Base-by-base conservation (phyloP, 2,329 filamentous ascomycete genomes). In the Lachnellula suecica region DNA sequence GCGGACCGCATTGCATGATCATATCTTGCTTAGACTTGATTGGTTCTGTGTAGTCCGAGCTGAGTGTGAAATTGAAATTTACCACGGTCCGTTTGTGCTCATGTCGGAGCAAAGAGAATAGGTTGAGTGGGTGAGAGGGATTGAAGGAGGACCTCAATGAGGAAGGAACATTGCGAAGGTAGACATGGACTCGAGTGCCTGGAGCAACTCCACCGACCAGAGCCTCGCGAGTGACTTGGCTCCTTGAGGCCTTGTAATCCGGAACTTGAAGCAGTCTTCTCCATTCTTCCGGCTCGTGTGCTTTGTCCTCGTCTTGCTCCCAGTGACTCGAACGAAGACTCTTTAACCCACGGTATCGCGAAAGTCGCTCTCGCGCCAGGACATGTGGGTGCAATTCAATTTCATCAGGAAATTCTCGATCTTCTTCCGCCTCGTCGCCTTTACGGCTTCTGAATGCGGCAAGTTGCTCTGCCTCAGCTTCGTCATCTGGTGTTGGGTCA, bases 401-500 rank as follows among this genome's bases (percentile, higher is more conserved):
- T 71, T 99, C 94, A 60, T 99, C 94, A 0, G 94, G 94, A 70
- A 97, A 99, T 69, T 97, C 93, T 49, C 89, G 82, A 70, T 99
- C 94, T 13, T 97, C 92, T 45, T 92, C 83, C 4, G 85, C 90
- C 61, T 97, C 93, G 22, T 85, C 84, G 47, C 85, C 84, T 65
- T 91, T 90, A 58, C 85, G 84, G 47, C 83, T 79, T 35, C 94
- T 85, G 72, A 91, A 99, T 41, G 87, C 87, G 50, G 85, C 89
- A 37, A 99, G 79, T 66, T 95, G 85, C 62, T 85, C 80, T 2
- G 88, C 81, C 60, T 87, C 82, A 11, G 87, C 88, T 65, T 95
- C 91, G 57, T 97, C 91, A 63, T 96, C 87, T 1, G 88, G 89
- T 47, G 84, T 82, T 19, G 79, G 83, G 66, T 89, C 67, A 6